Evolutionary conservation across 345 rosid species (phyloP).

Genomic region (Xanthoceras sorbifolium): DNA sequence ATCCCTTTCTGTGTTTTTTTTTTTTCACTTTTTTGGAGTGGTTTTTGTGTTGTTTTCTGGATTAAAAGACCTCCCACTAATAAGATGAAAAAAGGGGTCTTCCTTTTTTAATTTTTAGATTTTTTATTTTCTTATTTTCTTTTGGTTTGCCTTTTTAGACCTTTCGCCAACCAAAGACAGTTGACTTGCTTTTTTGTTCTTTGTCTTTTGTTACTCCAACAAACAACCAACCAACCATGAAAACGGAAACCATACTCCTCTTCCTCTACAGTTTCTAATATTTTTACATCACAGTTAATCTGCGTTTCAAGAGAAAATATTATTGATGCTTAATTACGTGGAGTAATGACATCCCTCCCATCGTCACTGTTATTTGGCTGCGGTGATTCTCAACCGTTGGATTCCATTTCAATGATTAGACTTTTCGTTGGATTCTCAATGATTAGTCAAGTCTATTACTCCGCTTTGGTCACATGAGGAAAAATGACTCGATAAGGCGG

Average conservation of each 20-base stretch:
- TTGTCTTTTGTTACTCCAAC: constrained; percentile 15
- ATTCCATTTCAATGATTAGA: neutral
- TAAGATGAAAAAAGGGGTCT: constrained; percentile 7
- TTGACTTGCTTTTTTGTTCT: constrained; percentile 29
- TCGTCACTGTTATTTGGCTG: constrained; percentile 5
- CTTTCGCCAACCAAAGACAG: constrained; percentile 25
- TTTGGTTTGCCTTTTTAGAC: constrained; percentile 32
- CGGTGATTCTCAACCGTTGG: constrained; percentile 15
- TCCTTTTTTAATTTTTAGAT: neutral
- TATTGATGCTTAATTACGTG: neutral
- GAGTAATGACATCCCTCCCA: constrained; percentile 6
- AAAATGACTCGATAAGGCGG: too few relatives aligned
- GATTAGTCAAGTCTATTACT: constrained; percentile 10
- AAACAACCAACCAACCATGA: too few relatives aligned
- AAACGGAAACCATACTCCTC: too few relatives aligned
- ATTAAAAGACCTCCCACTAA: neutral
- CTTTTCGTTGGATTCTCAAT: constrained; percentile 1
- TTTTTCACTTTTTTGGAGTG: neutral
- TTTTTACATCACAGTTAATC: neutral
- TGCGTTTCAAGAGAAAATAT: neutral
- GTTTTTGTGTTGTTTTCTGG: neutral
- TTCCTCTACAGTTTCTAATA: neutral
- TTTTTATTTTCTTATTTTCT: neutral
- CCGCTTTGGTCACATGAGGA: neutral
- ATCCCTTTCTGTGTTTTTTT: neutral